A percentile compares a stretch with the other conserved stretches of the same genome.
These are phyloP conservation scores for Stenocarpella maydis DNA, from an alignment of 2,329 filamentous ascomycete genomes.

Conservation along the genomic window DNA sequence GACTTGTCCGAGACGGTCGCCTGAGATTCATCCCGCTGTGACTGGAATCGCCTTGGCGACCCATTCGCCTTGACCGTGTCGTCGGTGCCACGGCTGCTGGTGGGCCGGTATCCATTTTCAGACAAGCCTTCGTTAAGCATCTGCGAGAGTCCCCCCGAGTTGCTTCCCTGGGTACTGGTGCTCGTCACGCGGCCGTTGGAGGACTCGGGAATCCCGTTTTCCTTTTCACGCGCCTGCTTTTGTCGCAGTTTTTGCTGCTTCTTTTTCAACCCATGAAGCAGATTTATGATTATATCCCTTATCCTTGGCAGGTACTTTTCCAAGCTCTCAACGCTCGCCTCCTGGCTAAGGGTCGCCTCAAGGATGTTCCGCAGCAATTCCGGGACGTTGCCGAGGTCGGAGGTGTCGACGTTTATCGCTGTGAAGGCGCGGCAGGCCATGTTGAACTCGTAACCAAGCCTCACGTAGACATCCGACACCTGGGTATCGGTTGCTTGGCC, in stretches of 20 bases:
- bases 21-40: slow-evolving; percentile 60
- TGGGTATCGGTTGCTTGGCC: slow-evolving; percentile 90
- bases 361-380: slow-evolving; percentile 89
- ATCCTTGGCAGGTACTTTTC: slow-evolving; percentile 94
- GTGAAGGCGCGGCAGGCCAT: slow-evolving; percentile 97
- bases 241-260: slow-evolving; percentile 89
- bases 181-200: slow-evolving; percentile 60
- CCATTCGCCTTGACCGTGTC: slow-evolving; percentile 43
- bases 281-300: slow-evolving; percentile 97
- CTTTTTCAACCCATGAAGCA: slow-evolving; percentile 93
- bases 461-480: slow-evolving; percentile 97
- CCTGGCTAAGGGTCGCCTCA: slow-evolving; percentile 94
- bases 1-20: slow-evolving; percentile 67
- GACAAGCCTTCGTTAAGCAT: slow-evolving; percentile 68
- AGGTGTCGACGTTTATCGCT: slow-evolving; percentile 94
- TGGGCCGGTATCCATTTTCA: slow-evolving; percentile 55
- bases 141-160: slow-evolving; percentile 61
- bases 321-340: slow-evolving; percentile 91
- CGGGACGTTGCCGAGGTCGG: slow-evolving; percentile 93
- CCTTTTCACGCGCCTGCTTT: slow-evolving; percentile 66
- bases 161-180: slow-evolving; percentile 66
- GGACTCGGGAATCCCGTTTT: slow-evolving; percentile 45
- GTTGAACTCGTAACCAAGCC: slow-evolving; percentile 98
- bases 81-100: slow-evolving; percentile 45
- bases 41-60: slow-evolving; percentile 60